Evolutionary conservation across 371 early-diverging fungal genomes (phyloP), one percentile per base, ranked within the genome.

Genomic region (Parasitella parasitica): DNA sequence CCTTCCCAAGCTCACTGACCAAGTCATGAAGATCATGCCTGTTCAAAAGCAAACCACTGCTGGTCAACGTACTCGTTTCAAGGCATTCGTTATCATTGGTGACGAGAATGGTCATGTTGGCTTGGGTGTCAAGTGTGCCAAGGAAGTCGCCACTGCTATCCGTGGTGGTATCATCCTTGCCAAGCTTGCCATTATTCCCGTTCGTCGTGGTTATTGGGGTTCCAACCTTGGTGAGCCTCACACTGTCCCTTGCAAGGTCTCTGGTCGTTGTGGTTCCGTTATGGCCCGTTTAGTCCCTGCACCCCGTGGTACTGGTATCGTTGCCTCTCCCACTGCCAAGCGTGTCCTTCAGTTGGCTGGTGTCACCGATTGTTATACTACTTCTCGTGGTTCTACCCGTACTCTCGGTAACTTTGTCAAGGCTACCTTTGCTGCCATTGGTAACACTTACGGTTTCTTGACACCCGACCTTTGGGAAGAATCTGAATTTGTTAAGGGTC

Each of bases 41-140:
- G 99, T 99, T 74, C 99, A 99, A 88, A 99, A 99, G 92, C 99
- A 99, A 86, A 99, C 99, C 73, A 94, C 95, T 80, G 99, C 99
- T 68, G 99, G 99, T 88, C 99, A 99, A 88, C 95, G 98, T 75
- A 99, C 99, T 71, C 94, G 97, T 72, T 99, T 99, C 91, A 99
- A 99, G 93, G 99, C 97, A 71, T 97, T 97, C 76, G 98, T 98
- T 61, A 93, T 95, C 86, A 94, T 99, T 76, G 99, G 99, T 83
- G 98, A 99, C 89, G 86, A 83, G 58, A 86, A 96, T 75, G 98
- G 99, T 65, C 98, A 98, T 86, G 96, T 99, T 76, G 99, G 99
- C 83, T 89, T 99, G 63, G 99, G 99, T 82, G 96, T 97, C 81
- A 99, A 98, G 90, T 96, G 98, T 88, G 91, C 98, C 77, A 98